Evolutionary conservation across 441 rosid genomes (phyloP), one percentile per base, ranked within the genome.

Genomic region (Cnidoscolus chayamansa): DNA sequence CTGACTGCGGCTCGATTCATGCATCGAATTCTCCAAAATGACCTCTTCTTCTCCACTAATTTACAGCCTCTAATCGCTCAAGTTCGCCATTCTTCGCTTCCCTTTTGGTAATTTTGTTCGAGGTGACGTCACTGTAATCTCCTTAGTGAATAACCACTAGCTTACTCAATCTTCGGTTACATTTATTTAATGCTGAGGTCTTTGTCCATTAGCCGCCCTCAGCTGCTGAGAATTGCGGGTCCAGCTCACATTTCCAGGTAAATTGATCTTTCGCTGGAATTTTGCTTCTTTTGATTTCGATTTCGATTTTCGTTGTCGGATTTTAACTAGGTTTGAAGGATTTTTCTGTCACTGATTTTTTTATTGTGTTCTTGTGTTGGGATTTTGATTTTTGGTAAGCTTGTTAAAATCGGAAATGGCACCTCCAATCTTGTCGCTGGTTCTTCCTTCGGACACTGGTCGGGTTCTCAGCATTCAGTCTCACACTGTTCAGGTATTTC

Each of bases 381-480:
- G 51, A 63, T 71, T 25, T 59, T 57, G 70, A 40, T 83, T 88
- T 69, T 78, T 80, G 72, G 75, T 78, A 43, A 80, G 79, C 67
- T 75, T 65, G 70, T 68, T 50, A 62, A 82, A 68, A 32, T 69
- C 71, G 63, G 74, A 57, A 71, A 88, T 89, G 91, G 75, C 84
- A 55, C 97, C 96, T 71, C 98, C 97, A 49, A 81, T 94, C 70
- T 89, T 94, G 62, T 91, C 98, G 0, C 81, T 94, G 58, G 98
- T 90, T 81, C 78, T 94, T 80, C 98, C 97, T 35, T 85, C 98
- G 30, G 92, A 85, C 67, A 94, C 96, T 65, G 97, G 98, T 76
- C 97, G 98, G 68, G 97, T 94, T 71, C 91, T 94, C 81, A 94
- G 98, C 79, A 94, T 94, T 76, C 98, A 94, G 37, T 94, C 98